Conservation (phyloP, 148 eudicot species). For the Euryodendron excelsum region DNA sequence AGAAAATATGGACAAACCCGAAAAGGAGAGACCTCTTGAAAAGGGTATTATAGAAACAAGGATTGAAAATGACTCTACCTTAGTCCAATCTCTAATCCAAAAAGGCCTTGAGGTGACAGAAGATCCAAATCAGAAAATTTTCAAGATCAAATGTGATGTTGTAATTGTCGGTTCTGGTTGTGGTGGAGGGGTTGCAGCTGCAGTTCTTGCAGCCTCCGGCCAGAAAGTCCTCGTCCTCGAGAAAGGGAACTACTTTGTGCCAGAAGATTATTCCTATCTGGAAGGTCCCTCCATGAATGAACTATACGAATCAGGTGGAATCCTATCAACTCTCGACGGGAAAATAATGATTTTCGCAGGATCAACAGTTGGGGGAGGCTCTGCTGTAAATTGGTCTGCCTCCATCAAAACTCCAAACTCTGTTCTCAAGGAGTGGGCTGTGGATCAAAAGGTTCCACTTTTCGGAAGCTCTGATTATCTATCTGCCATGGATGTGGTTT, state of each 20-base stretch:
- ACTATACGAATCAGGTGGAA: constrained; percentile 47
- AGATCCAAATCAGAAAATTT: constrained; percentile 24
- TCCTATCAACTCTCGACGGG: constrained; percentile 46
- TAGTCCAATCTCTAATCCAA: constrained; percentile 46
- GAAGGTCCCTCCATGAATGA: constrained; percentile 62
- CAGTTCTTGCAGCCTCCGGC: constrained; percentile 63
- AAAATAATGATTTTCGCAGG: too few relatives aligned
- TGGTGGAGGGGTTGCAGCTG: constrained; percentile 90
- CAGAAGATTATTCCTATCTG: constrained; percentile 60
- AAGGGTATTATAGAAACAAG: constrained; percentile 66
- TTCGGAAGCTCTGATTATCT: constrained; percentile 52
- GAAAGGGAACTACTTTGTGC: constrained; percentile 64
- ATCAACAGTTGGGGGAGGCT: constrained; percentile 80
- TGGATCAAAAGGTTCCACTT: constrained; percentile 27
- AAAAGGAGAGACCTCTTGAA: constrained; percentile 61
- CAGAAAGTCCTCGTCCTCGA: constrained; percentile 69
- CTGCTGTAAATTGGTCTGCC: constrained; percentile 78
- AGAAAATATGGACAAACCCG: constrained; percentile 22
- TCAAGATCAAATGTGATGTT: constrained; percentile 65
- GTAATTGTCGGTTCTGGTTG: constrained; percentile 87
- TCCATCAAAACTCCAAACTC: constrained; percentile 55
- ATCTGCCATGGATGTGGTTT: constrained; percentile 72
- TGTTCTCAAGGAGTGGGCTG: constrained; percentile 59
- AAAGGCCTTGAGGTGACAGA: constrained; percentile 57
- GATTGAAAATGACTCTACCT: constrained; percentile 38